Percentiles rank a stretch among this genome's conserved stretches.
These are phyloP conservation scores for Arachnopeziza araneosa DNA, from an alignment of 2,329 filamentous ascomycete species.

Conservation along the genomic window DNA sequence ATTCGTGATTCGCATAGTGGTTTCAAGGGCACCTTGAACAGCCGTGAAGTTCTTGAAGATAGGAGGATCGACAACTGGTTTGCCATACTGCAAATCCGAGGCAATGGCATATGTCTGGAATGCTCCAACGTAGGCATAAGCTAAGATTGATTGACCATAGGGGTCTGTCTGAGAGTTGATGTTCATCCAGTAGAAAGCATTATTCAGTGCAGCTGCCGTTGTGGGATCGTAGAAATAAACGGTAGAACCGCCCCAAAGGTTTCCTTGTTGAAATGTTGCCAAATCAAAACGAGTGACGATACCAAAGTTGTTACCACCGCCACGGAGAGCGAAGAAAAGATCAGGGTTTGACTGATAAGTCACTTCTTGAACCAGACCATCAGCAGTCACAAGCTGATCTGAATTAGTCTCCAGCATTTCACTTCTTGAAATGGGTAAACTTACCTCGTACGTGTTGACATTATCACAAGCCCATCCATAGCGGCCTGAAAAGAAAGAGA, in stretches of 20 bases:
- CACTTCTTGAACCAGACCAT: constrained; percentile 42
- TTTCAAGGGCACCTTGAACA: constrained; percentile 10
- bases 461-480: constrained; percentile 21
- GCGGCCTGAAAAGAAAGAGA: constrained; percentile 19
- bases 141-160: constrained; percentile 15
- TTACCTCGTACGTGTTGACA: constrained; percentile 22
- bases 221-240: constrained; percentile 3
- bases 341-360: constrained; percentile 39
- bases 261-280: constrained; percentile 12
- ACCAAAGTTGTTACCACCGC: constrained; percentile 35
- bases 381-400: constrained; percentile 32
- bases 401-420: neutral
- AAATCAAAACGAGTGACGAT: constrained; percentile 32
- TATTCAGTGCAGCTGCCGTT: constrained; percentile 4
- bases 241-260: constrained; percentile 16
- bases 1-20: constrained; percentile 14
- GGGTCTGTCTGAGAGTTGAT: constrained; percentile 11
- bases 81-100: constrained; percentile 16
- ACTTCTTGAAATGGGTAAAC: constrained; percentile 6
- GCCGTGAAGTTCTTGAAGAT: constrained; percentile 17
- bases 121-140: constrained; percentile 10
- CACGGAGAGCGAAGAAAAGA: constrained; percentile 39
- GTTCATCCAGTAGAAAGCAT: constrained; percentile 13
- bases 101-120: constrained; percentile 4
- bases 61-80: constrained; percentile 15